Conservation (phyloP, 805 yeast species). For the Candida odintsovae region DNA sequence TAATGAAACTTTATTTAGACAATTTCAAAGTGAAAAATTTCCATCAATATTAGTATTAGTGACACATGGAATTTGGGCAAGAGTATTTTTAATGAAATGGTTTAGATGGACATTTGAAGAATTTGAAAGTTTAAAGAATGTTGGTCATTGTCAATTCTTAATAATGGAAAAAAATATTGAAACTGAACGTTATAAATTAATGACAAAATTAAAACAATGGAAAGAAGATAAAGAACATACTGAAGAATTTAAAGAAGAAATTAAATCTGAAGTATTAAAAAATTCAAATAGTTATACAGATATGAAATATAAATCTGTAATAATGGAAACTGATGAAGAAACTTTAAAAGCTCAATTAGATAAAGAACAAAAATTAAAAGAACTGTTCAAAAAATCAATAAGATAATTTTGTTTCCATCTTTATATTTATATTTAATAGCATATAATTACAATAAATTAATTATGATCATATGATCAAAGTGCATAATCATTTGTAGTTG, state of each 20-base stretch:
- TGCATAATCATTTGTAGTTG: too few species aligned
- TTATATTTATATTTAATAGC: too few species aligned
- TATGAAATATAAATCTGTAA: conserved; percentile 2
- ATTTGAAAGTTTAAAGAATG: conserved; percentile 76
- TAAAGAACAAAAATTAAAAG: conserved; percentile 38
- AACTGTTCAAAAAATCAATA: conserved; percentile 27
- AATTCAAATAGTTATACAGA: conserved; percentile 23
- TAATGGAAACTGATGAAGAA: conserved; percentile 15
- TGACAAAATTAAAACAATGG: conserved; percentile 69
- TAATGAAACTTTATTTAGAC: conserved; percentile 80
- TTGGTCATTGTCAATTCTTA: conserved; percentile 79
- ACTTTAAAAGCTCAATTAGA: conserved; percentile 29
- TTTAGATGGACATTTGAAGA: conserved; percentile 88
- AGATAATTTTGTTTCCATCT: not conserved
- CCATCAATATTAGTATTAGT: conserved; percentile 82
- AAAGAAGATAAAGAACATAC: conserved; percentile 32
- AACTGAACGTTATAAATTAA: conserved; percentile 47
- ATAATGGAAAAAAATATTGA: conserved; percentile 60
- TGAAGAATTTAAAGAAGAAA: conserved; percentile 13
- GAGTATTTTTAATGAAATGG: conserved; percentile 94
- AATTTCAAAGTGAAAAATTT: conserved; percentile 61
- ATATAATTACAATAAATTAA: too few species aligned
- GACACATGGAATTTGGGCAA: conserved; percentile 91
- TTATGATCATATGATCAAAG: too few species aligned
- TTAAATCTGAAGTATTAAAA: conserved; percentile 18